phyloP scores from a whole-genome alignment of 805 yeast species.

The Metschnikowia chrysomelidarum region DNA sequence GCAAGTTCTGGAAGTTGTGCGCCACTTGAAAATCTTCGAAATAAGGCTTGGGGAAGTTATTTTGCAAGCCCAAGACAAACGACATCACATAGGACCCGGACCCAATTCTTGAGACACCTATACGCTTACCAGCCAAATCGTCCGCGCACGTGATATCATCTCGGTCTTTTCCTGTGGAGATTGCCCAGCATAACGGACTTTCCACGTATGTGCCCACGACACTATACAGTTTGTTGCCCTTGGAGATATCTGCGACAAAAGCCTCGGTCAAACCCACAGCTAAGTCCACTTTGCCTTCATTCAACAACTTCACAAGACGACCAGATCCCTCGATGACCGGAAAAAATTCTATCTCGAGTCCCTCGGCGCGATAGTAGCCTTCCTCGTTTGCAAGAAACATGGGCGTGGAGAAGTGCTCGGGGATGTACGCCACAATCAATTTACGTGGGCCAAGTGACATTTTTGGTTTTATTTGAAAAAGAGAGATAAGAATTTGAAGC shows the following conservation, averaged over 20 bases:
- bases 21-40: constrained; percentile 54
- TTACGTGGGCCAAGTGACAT: no score
- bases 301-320: constrained; percentile 71
- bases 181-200: constrained; percentile 88
- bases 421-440: constrained; percentile 71
- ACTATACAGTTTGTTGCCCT: constrained; percentile 62
- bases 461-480: no score
- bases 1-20: constrained; percentile 67
- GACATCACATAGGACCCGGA: constrained; percentile 93
- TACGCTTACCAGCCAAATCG: constrained; percentile 57
- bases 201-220: constrained; percentile 80
- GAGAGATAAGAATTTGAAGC: no score
- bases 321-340: constrained; percentile 89
- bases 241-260: constrained; percentile 77
- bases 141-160: constrained; percentile 49
- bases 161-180: constrained; percentile 70
- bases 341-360: constrained; percentile 56
- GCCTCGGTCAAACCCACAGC: constrained; percentile 93
- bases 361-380: constrained; percentile 50
- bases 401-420: constrained; percentile 92
- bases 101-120: constrained; percentile 86
- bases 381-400: constrained; percentile 65
- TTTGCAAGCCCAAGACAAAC: constrained; percentile 69
- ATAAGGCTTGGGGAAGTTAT: constrained; percentile 52
- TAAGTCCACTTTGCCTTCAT: constrained; percentile 62